A percentile compares a stretch with the other conserved stretches of the same genome.
Conservation (phyloP, 768 basidiomycete species). For the Mycena floridula region DNA sequence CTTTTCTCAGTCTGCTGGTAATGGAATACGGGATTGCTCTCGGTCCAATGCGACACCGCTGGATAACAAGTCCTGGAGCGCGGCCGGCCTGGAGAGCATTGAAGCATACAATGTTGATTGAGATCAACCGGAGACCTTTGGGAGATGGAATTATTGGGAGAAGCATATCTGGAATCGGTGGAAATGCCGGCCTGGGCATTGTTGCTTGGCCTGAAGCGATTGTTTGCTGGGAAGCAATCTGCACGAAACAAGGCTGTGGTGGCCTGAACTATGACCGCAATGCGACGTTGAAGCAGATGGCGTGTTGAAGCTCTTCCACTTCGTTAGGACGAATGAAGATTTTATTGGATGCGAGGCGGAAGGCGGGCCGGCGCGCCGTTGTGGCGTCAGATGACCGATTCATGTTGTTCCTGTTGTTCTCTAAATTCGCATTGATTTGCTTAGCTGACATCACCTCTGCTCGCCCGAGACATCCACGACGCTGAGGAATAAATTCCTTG, state of each 20-base stretch:
- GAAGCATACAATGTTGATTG: constrained; percentile 47
- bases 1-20: constrained; percentile 46
- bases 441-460: no score
- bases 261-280: constrained; percentile 54
- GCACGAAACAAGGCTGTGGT: constrained; percentile 42
- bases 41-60: constrained; percentile 45
- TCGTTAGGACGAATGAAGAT: no score
- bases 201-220: constrained; percentile 52
- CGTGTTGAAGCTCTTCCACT: constrained; percentile 52
- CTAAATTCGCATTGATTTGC: no score
- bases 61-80: constrained; percentile 54
- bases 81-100: constrained; percentile 61
- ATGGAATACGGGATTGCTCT: constrained; percentile 41
- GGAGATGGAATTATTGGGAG: constrained; percentile 36
- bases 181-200: constrained; percentile 30
- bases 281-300: constrained; percentile 53
- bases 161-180: constrained; percentile 6
- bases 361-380: no score
- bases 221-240: constrained; percentile 59
- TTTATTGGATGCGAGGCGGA: no score
- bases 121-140: constrained; percentile 54
- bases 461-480: no score
- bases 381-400: no score
- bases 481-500: no score
- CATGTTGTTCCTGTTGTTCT: no score